Conservation (phyloP, 23 red algal species). For the Cyanidiococcus yangmingshanensis region DNA sequence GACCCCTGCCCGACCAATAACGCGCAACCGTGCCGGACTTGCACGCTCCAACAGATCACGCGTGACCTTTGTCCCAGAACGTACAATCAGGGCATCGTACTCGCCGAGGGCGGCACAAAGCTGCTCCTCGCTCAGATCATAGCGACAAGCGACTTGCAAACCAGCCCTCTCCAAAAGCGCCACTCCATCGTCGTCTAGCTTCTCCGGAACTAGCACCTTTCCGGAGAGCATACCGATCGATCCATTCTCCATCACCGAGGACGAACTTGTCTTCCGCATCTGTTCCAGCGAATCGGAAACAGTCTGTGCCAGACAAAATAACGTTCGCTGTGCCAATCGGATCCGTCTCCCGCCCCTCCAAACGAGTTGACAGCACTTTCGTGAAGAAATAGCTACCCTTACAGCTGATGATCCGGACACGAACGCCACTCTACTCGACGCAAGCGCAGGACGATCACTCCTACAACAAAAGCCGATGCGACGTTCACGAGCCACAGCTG, state of each 20-base stretch:
- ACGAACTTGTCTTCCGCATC: neutral
- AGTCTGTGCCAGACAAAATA: no score
- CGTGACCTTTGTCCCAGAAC: slow-evolving; percentile 86
- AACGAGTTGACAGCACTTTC: no score
- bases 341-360: no score
- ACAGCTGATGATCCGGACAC: no score
- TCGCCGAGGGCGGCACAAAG: slow-evolving; percentile 45
- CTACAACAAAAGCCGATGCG: no score
- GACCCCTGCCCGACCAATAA: slow-evolving; percentile 95
- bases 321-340: no score
- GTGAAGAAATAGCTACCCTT: no score
- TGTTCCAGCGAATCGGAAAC: no score
- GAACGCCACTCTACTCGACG: no score
- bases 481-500: no score
- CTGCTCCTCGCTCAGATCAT: slow-evolving; percentile 64
- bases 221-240: neutral
- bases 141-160: slow-evolving; percentile 48
- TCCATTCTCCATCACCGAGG: neutral
- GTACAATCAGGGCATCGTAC: slow-evolving; percentile 90
- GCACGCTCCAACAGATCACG: slow-evolving; percentile 58
- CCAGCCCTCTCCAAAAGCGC: slow-evolving; percentile 39
- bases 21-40: slow-evolving; percentile 43
- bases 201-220: slow-evolving; percentile 82
- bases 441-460: no score
- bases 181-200: slow-evolving; percentile 78